phyloP scores from a whole-genome alignment of 2,329 filamentous ascomycete species.

The Dothistroma septosporum region DNA sequence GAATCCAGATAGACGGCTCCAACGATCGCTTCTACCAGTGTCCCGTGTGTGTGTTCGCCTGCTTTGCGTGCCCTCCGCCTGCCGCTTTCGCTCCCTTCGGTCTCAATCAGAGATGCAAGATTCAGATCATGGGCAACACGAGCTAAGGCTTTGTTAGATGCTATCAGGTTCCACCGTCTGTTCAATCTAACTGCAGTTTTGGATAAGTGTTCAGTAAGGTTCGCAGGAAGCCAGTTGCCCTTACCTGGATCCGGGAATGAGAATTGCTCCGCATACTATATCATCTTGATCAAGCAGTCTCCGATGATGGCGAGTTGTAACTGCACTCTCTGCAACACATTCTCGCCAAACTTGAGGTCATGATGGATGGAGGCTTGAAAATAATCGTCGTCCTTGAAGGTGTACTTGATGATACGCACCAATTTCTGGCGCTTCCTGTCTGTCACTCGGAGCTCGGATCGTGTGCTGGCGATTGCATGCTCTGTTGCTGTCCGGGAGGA shows the following conservation, averaged over 20 bases:
- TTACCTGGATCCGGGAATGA: not conserved
- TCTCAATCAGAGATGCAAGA: not conserved
- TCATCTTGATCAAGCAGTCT: not conserved
- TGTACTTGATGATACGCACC: not conserved
- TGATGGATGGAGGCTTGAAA: not conserved
- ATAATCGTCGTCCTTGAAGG: not conserved
- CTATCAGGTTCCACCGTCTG: not conserved
- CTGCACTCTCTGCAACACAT: not conserved
- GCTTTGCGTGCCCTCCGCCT: not conserved
- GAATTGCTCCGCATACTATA: conserved; percentile 1
- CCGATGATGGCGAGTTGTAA: conserved; percentile 1
- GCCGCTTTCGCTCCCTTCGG: not conserved
- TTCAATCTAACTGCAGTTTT: not conserved
- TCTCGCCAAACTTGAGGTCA: not conserved
- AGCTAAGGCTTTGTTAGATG: not conserved
- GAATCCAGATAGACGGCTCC: conserved; percentile 3
- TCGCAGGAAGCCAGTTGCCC: not conserved
- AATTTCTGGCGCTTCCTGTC: not conserved
- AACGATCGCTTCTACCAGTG: not conserved
- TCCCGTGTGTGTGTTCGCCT: not conserved
- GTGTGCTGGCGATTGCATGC: no score
- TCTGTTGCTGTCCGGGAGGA: not conserved
- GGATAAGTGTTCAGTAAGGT: not conserved
- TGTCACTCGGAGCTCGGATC: not conserved
- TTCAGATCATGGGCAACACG: not conserved